Evolutionary conservation across 495 filamentous ascomycete genomes (phyloP), one percentile per base, ranked within the genome.

Genomic region (Podospora conica): DNA sequence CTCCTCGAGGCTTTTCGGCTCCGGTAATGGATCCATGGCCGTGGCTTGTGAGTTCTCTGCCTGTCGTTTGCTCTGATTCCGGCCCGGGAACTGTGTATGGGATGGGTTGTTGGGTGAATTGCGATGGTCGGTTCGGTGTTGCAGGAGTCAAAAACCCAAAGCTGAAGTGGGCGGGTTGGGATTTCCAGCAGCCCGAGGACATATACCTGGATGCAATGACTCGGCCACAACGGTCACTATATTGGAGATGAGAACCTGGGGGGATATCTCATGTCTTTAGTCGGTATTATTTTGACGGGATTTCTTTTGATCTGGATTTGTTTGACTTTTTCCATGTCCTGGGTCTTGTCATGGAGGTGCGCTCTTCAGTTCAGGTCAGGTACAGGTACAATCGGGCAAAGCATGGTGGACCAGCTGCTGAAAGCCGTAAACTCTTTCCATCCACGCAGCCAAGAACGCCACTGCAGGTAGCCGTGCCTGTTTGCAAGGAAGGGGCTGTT

Each of bases 1-100:
- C 67, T 82, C 80, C 9, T 69, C 73, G 15, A 82, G 72, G 65
- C 74, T 78, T 33, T 70, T 73, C 6, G 78, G 78, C 53, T 71
- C 64, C 11, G 75, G 66, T 18, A 70, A 65, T 10, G 71, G 72
- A 23, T 75, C 74, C 74, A 76, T 75, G 8, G 59, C 25, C 40
- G 25, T 11, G 57, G 60, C 21, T 22, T 57, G 60, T 21, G 7
- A 40, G 27, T 61, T 22, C 9, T 12, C 15, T 21, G n/a, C 15
- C 4, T 27, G 24, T 54, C 20, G 22, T 15, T 15, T 29, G 40
- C 18, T 25, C 40, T 18, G 23, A 53, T 53, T 9, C 12, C 29
- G 40, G 9, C 10, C n/a, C 10, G 60, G 60, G 23, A 20, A 7
- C 7, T 1, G 53, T 31, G 40, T 53, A 55, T 27, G 23, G 12